Conservation (phyloP, 169 alveolate species). For the Cyclospora cayetanensis region DNA sequence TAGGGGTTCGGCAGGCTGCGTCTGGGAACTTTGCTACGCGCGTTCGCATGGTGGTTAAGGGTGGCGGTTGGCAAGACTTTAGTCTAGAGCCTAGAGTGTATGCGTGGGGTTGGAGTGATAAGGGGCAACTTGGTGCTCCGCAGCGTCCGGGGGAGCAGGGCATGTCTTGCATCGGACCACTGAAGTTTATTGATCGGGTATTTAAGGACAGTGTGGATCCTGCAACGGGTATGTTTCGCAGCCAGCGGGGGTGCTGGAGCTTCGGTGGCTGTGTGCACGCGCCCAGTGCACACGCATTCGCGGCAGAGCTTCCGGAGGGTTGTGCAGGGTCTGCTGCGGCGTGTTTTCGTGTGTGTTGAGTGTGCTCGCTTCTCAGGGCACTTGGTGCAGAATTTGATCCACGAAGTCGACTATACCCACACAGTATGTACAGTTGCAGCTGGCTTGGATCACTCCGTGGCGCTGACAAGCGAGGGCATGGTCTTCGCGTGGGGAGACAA, state of each 20-base stretch:
- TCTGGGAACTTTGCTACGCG: slow-evolving; percentile 53
- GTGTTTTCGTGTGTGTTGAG: neutral
- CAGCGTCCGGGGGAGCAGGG: slow-evolving; percentile 16
- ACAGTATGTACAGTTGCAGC: slow-evolving; percentile 64
- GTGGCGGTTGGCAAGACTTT: slow-evolving; percentile 23
- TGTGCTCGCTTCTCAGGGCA: slow-evolving; percentile 41
- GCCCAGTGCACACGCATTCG: too few relatives aligned
- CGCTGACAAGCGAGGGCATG: slow-evolving; percentile 65
- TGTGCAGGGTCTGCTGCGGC: too few relatives aligned
- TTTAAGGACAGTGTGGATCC: slow-evolving; percentile 13
- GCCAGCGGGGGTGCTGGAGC: neutral
- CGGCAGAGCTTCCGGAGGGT: too few relatives aligned
- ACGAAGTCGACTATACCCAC: slow-evolving; percentile 67
- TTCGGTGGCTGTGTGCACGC: neutral
- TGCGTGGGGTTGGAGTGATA: slow-evolving; percentile 83
- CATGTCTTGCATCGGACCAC: slow-evolving; percentile 54
- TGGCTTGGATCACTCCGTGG: slow-evolving; percentile 72
- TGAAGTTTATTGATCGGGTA: slow-evolving; percentile 47
- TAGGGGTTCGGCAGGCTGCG: slow-evolving; percentile 53
- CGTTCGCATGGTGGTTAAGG: slow-evolving; percentile 37
- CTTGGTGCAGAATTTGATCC: slow-evolving; percentile 36
- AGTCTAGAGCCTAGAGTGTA: slow-evolving; percentile 69
- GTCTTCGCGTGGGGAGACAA: slow-evolving; percentile 75
- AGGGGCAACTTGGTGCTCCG: slow-evolving; percentile 76
- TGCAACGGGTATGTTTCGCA: neutral